Base-by-base conservation (phyloP, 805 yeast species). In the Candida schatavii region DNA sequence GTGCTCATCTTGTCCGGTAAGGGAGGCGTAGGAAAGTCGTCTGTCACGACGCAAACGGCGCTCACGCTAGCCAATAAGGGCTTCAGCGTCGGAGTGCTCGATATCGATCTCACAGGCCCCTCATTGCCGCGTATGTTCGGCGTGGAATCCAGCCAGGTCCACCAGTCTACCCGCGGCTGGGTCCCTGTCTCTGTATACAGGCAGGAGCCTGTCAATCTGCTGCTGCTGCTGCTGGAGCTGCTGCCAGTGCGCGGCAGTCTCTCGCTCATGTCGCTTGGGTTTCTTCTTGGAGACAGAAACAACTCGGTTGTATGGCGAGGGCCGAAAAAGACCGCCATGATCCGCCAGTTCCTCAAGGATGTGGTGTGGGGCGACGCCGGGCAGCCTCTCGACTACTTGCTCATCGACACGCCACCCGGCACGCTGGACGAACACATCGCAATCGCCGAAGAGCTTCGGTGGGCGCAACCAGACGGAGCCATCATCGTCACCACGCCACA, bases 321-420 rank as follows among this genome's bases (percentile, higher is more conserved):
- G 0, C 99, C 99, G 2, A 89, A 91, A 64, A 93, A 95, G 59
- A 90, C 97, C 0, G 97, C 97, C 11, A 93, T 93, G 98, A 86
- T 93, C 28, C 77, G 90, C 46, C 99, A 93, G 65, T 91, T 93
- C 57, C 70, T 95, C 32, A 78, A 80, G 46, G 98, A 93, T 59
- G 96, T 91, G 2, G 78, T 78, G 22, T 93, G 99, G 99, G 96
- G 88, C 0, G 76, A 74, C 15, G 68, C 75, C 21, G 42, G 41
- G 15, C 42, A 48, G 4, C 67, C 65, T 14, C 80, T 88, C 42
- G 80, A 83, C 53, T 91, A 86, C 57, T 64, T 91, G 42, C 65
- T 93, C 25, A 89, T 93, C 4, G 99, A 93, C 59, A 93, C 99
- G 0, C 99, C 99, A 1, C 99, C 99, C 0, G 99, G 99, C 0